Base-by-base conservation (phyloP, 495 filamentous ascomycete genomes). In the Aspergillus ostianus region DNA sequence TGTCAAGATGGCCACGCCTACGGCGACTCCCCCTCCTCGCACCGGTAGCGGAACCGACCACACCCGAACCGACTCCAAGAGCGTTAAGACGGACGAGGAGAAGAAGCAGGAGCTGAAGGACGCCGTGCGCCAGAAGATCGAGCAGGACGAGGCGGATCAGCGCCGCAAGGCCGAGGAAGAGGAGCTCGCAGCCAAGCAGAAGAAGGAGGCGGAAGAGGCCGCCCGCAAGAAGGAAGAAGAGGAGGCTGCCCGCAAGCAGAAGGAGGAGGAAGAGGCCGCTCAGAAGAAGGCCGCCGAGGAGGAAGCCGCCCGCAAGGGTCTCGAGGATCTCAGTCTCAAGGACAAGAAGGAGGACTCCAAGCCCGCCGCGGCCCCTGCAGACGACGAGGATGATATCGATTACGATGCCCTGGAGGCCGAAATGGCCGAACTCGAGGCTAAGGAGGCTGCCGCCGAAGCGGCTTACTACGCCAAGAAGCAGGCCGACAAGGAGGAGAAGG, bases 81-180 rank as follows among this genome's bases (percentile, higher is more conserved):
- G 69, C 17, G 69, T 70, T 21, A 89, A 88, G 80, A 86, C 85
- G 3, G 82, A 84, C 44, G 87, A 88, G 64, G 88, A 93, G 70
- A 88, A 82, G 70, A 84, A 86, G 68, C 81, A 83, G 53, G 87
- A 88, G 55, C 78, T 90, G 73, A 82, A 84, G 64, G 86, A 88
- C 21, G 82, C 84, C 19, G 84, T 91, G 59, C 84, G 84, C 56
- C 78, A 78, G 52, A 86, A 86, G 69, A 82, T 84, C 53, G 78
- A 83, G 63, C 77, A 80, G 21, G 81, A 83, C 32, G 75, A 78
- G 64, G 77, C 80, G 20, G 82, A 78, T 27, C 73, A 81, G 59
- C 79, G 78, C 65, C 80, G 80, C 47, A 72, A 78, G 64, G 76
- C 76, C 59, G 74, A 81, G 45, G 83, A 80, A 50, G 78, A 77